phyloP scores from a whole-genome alignment of 768 basidiomycete genomes.

The Tephrocybe sp. region DNA sequence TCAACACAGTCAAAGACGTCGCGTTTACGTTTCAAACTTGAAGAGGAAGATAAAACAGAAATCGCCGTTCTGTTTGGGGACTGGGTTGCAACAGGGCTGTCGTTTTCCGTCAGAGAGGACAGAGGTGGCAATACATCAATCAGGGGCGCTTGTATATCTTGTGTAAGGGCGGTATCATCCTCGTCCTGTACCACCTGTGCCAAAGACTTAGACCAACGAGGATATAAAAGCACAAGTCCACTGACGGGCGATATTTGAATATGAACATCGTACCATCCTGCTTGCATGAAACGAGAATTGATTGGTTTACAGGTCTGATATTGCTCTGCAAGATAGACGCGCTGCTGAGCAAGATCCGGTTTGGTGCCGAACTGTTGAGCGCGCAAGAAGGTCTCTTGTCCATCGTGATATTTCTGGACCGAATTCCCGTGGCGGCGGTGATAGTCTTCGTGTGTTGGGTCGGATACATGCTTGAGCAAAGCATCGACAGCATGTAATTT shows the following conservation, averaged over 20 bases:
- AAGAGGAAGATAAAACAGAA: background rate
- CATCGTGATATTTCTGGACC: conserved; percentile 18
- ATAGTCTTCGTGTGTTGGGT: conserved; percentile 25
- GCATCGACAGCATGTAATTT: conserved; percentile 42
- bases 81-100: background rate
- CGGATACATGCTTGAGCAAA: conserved; percentile 26
- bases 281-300: conserved; percentile 33
- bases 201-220: background rate
- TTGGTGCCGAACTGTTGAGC: conserved; percentile 32
- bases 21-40: conserved; percentile 18
- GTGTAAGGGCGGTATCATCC: background rate
- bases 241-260: conserved; percentile 12
- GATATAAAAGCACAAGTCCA: background rate
- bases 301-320: conserved; percentile 51
- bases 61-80: background rate
- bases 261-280: conserved; percentile 63
- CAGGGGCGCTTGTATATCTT: background rate
- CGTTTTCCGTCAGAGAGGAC: background rate
- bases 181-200: background rate
- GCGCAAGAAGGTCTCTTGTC: conserved; percentile 13
- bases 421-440: conserved; percentile 32
- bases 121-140: background rate
- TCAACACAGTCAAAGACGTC: conserved; percentile 14
- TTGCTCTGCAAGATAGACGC: conserved; percentile 46
- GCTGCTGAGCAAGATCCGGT: conserved; percentile 33